Evolutionary conservation across 164 flowering plant species (phyloP), one percentile per base, ranked within the genome.

Genomic region (Piper betle): DNA sequence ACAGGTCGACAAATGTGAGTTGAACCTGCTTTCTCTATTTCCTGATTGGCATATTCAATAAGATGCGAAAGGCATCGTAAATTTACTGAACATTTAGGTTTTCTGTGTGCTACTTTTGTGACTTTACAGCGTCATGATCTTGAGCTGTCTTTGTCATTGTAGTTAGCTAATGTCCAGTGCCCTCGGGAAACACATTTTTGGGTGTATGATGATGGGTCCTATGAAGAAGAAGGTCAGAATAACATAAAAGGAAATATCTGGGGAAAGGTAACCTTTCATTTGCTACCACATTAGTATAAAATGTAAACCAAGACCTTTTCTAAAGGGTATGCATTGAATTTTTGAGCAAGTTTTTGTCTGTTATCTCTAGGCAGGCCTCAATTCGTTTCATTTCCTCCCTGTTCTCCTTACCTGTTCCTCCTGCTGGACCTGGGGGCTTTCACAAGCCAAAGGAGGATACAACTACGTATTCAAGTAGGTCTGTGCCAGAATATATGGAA

Each of bases 181-280:
- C 73, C 75, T 33, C 69, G 72, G 37, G 77, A 73, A 37, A 75
- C 79, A 9, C 79, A 75, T 58, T 75, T 78, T 61, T 78, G 81
- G 81, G 66, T 78, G 18, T 75, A 73, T 58, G 81, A 73, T 37
- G 81, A 78, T 75, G 81, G 81, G 11, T 62, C 74, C 1, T 73
- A 75, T 66, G 77, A 72, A 69, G 79, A 78, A 57, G 81, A 78
- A 67, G 81, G 81, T 55, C 75, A 73, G 66, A 78, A 78, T 60
- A 78, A 78, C 48, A 71, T 75, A 58, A 68, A 67, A 59, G 81
- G 81, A 46, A 73, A 75, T 33, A 73, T 78, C 58, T 78, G 81
- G 81, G 77, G 68, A 62, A 74, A 74, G 75, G 78, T 74, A 54
- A 55, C 12, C 37, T 59, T 56, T 57, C 37, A 41, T 40, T 61